phyloP scores from a whole-genome alignment of 768 basidiomycete genomes.

The Boletellus sp. region DNA sequence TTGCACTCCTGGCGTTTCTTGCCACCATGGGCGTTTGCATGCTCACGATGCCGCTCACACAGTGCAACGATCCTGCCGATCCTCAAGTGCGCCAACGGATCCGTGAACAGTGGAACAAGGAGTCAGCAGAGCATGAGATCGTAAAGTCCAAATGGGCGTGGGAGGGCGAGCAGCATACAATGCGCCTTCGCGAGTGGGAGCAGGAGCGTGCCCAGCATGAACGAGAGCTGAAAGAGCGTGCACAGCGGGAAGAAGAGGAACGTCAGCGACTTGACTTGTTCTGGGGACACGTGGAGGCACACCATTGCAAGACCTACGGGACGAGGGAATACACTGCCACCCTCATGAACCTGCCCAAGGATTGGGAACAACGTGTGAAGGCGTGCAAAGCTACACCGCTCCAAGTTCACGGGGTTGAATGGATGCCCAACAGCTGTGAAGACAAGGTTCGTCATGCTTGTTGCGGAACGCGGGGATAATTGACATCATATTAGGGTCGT shows the following conservation, averaged over 20 bases:
- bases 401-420: slow-evolving; percentile 20
- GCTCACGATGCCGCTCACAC: slow-evolving; percentile 9
- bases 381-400: slow-evolving; percentile 24
- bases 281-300: slow-evolving; percentile 17
- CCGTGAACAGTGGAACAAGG: slow-evolving; percentile 19
- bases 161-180: slow-evolving; percentile 16
- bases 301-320: slow-evolving; percentile 26
- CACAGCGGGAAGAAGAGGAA: slow-evolving; percentile 17
- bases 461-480: not conserved
- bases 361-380: slow-evolving; percentile 19
- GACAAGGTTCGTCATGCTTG: slow-evolving; percentile 11
- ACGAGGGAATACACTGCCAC: slow-evolving; percentile 30
- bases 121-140: slow-evolving; percentile 13
- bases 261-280: slow-evolving; percentile 19
- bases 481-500: slow-evolving; percentile 13
- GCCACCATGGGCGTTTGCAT: slow-evolving; percentile 1
- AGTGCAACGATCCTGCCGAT: slow-evolving; percentile 19
- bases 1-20: slow-evolving; percentile 1
- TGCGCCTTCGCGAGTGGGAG: slow-evolving; percentile 15
- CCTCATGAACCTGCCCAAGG: slow-evolving; percentile 26
- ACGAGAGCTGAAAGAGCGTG: slow-evolving; percentile 15
- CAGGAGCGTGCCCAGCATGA: slow-evolving; percentile 17
- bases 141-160: slow-evolving; percentile 15
- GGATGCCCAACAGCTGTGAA: slow-evolving; percentile 21
- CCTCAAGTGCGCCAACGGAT: slow-evolving; percentile 19